Percentiles rank a stretch among this genome's conserved stretches.
Evolutionary conservation across 2,329 filamentous ascomycete genomes (phyloP).

Genomic region (Cladosporium sphaerospermum): DNA sequence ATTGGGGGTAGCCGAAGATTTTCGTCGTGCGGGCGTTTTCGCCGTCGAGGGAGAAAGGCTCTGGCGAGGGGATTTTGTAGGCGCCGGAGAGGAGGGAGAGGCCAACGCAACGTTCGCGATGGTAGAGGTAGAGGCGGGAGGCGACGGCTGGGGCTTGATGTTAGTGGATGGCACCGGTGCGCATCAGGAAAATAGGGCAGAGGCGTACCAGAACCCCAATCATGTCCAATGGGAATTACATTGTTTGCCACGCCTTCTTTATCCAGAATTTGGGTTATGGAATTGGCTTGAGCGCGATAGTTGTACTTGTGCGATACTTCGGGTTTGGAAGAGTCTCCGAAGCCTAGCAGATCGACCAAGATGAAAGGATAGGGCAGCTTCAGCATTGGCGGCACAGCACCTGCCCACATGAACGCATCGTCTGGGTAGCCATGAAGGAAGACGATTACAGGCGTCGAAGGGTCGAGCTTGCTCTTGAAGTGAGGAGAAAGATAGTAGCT

Average conservation of each 20-base stretch:
- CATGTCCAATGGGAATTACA: constrained; percentile 35
- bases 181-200: neutral
- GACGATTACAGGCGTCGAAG: constrained; percentile 32
- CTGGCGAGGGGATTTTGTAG: constrained; percentile 33
- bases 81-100: constrained; percentile 39
- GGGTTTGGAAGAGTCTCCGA: constrained; percentile 34
- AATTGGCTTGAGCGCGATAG: constrained; percentile 31
- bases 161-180: neutral
- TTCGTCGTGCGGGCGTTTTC: constrained; percentile 29
- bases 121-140: constrained; percentile 38
- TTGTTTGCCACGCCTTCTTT: constrained; percentile 28
- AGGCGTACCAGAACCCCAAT: constrained; percentile 36
- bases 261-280: constrained; percentile 37
- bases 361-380: constrained; percentile 28
- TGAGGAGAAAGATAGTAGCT: constrained; percentile 26
- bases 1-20: constrained; percentile 32
- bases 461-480: constrained; percentile 18
- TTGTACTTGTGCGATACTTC: constrained; percentile 32
- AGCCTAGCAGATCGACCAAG: constrained; percentile 36
- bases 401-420: constrained; percentile 41
- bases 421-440: constrained; percentile 48
- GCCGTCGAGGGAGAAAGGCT: constrained; percentile 34
- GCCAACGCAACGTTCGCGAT: constrained; percentile 37
- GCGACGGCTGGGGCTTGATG: constrained; percentile 21
- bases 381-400: constrained; percentile 23